Conservation (phyloP, 345 rosid species). For the Trapa incisa region DNA sequence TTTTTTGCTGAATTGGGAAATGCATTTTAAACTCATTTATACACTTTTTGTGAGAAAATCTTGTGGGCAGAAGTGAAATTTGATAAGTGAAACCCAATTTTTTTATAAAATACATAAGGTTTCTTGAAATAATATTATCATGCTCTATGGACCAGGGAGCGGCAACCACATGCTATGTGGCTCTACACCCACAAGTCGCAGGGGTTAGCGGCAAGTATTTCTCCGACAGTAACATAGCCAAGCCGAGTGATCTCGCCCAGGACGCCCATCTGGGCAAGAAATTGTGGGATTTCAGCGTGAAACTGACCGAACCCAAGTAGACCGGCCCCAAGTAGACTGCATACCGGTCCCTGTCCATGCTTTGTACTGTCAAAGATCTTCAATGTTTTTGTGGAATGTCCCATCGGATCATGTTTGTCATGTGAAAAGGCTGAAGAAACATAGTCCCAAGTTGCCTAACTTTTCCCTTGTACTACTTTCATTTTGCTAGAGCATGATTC, state of each 20-base stretch:
- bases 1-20: not conserved
- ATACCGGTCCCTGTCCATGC: not conserved
- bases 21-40: too few relatives aligned
- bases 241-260: slow-evolving; percentile 28
- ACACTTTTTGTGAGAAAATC: too few relatives aligned
- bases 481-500: too few relatives aligned
- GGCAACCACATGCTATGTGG: slow-evolving; percentile 66
- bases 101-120: too few relatives aligned
- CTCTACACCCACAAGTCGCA: slow-evolving; percentile 51
- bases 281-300: slow-evolving; percentile 63
- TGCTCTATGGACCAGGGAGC: slow-evolving; percentile 43
- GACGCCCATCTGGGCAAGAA: slow-evolving; percentile 41
- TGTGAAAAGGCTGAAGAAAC: too few relatives aligned
- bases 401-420: too few relatives aligned
- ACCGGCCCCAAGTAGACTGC: not conserved
- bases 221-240: slow-evolving; percentile 34
- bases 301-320: slow-evolving; percentile 14
- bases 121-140: not conserved
- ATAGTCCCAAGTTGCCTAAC: too few relatives aligned
- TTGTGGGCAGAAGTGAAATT: too few relatives aligned
- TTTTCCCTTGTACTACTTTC: too few relatives aligned
- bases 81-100: too few relatives aligned
- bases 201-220: slow-evolving; percentile 65
- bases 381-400: not conserved
- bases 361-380: not conserved